Conservation (phyloP, 1,284 basidiomycete genomes). For the Leucoagaricus sp. region DNA sequence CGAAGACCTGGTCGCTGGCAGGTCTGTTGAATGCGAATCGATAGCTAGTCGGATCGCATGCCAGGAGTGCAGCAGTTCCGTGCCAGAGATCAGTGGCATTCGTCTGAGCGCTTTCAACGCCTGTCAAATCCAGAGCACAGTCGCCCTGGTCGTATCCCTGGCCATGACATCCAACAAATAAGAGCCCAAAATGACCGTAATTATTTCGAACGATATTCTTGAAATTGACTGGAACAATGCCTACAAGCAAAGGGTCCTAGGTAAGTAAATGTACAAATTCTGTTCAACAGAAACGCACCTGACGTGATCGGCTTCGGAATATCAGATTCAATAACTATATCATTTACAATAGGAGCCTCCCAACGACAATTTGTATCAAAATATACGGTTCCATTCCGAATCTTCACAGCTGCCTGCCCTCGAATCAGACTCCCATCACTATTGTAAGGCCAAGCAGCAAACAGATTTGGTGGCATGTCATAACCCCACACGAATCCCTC, state of each 20-base stretch:
- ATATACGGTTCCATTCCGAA: not conserved
- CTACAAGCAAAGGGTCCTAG: not conserved
- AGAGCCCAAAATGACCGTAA: slow-evolving; percentile 2
- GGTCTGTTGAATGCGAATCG: not conserved
- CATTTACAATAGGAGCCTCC: not conserved
- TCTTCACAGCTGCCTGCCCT: not conserved
- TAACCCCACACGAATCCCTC: slow-evolving; percentile 9
- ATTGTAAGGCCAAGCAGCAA: slow-evolving; percentile 3
- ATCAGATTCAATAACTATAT: not conserved
- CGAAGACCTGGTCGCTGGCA: not conserved
- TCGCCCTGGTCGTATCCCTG: not conserved
- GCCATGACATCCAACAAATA: slow-evolving; percentile 1
- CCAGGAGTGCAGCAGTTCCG: slow-evolving; percentile 3
- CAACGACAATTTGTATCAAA: slow-evolving; percentile 8
- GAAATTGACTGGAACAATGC: slow-evolving; percentile 4
- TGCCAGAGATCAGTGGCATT: slow-evolving; percentile 4
- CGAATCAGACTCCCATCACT: not conserved
- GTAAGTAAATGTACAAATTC: not conserved
- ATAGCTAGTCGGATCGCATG: slow-evolving; percentile 5
- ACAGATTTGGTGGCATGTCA: not conserved
- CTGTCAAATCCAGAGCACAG: slow-evolving; percentile 4
- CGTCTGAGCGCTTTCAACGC: not conserved
- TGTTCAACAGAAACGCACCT: not conserved
- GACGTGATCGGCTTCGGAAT: slow-evolving; percentile 6
- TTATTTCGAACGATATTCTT: not conserved